Evolutionary conservation across 2,329 filamentous ascomycete species (phyloP).

Genomic region (Diaporthe citri): DNA sequence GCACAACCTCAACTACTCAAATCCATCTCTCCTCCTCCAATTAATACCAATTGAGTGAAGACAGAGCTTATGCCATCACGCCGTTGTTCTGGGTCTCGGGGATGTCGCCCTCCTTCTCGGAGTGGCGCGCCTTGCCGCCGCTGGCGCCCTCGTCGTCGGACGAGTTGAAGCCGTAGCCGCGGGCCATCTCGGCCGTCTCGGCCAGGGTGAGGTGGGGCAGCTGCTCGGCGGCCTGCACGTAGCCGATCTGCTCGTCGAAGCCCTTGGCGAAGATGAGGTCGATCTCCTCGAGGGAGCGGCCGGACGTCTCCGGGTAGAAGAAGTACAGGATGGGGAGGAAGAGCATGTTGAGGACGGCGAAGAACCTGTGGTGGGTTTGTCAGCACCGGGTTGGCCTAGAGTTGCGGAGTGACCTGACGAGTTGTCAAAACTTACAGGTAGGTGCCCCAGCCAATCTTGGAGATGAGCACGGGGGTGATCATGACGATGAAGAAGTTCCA

Average conservation of each 20-base stretch:
- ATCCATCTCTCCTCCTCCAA: neutral
- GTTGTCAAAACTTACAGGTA: slow-evolving; percentile 31
- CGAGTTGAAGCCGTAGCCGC: slow-evolving; percentile 37
- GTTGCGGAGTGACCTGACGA: neutral
- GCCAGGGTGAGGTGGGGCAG: slow-evolving; percentile 36
- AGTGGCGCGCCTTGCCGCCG: slow-evolving; percentile 19
- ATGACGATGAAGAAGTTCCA: slow-evolving; percentile 66
- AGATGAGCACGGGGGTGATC: slow-evolving; percentile 73
- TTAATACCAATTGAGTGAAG: neutral
- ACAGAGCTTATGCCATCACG: slow-evolving; percentile 36
- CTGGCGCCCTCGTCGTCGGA: slow-evolving; percentile 37
- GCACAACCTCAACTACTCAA: slow-evolving; percentile 9
- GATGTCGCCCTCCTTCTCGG: slow-evolving; percentile 36
- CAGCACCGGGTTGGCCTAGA: neutral
- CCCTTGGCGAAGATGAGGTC: slow-evolving; percentile 55
- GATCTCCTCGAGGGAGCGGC: slow-evolving; percentile 71
- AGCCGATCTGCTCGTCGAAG: slow-evolving; percentile 34
- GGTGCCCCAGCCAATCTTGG: slow-evolving; percentile 63
- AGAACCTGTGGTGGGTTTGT: slow-evolving; percentile 52
- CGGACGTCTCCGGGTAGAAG: slow-evolving; percentile 60
- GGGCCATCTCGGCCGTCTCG: slow-evolving; percentile 37
- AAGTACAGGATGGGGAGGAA: slow-evolving; percentile 66
- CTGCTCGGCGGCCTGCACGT: slow-evolving; percentile 36
- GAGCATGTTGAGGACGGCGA: slow-evolving; percentile 63
- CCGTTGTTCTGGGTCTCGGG: slow-evolving; percentile 22